Conservation (phyloP, 2,329 filamentous ascomycete genomes). For the Diaporthe sp. region DNA sequence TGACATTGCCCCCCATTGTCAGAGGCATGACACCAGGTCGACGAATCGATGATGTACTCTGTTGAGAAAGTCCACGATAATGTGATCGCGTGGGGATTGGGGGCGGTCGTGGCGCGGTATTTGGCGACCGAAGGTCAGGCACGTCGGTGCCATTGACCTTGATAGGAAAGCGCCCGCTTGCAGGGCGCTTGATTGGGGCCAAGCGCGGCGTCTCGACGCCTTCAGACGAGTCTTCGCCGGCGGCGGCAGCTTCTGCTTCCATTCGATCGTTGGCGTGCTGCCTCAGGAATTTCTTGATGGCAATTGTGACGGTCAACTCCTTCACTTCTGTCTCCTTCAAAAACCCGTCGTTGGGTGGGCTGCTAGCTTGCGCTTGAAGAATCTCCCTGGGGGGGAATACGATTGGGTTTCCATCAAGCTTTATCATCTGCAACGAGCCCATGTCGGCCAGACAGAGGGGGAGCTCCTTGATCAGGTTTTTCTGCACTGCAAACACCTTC, state of each 20-base stretch:
- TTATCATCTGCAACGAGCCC: constrained; percentile 88
- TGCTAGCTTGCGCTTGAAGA: constrained; percentile 70
- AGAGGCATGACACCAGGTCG: constrained; percentile 80
- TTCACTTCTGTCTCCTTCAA: constrained; percentile 75
- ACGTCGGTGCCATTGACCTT: constrained; percentile 80
- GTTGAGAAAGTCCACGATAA: constrained; percentile 80
- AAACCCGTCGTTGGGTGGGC: constrained; percentile 67
- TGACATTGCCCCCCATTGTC: constrained; percentile 74
- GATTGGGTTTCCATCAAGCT: constrained; percentile 90
- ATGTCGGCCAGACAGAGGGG: constrained; percentile 90
- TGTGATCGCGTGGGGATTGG: constrained; percentile 87
- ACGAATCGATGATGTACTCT: constrained; percentile 70
- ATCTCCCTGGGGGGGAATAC: constrained; percentile 82
- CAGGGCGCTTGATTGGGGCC: constrained; percentile 69
- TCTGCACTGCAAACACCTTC: constrained; percentile 89
- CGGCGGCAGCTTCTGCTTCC: constrained; percentile 62
- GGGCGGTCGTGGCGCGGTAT: constrained; percentile 71
- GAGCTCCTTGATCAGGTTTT: constrained; percentile 87
- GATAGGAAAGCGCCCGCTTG: constrained; percentile 76
- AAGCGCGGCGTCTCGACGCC: constrained; percentile 84
- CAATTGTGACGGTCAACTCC: constrained; percentile 70
- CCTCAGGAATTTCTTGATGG: constrained; percentile 73
- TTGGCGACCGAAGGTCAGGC: constrained; percentile 77
- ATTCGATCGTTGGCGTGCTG: constrained; percentile 65
- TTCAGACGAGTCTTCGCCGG: constrained; percentile 75